A percentile compares a stretch with the other conserved stretches of the same genome.
Evolutionary conservation across 768 basidiomycete species (phyloP).

Genomic region (Neoboletus brunneissimus): DNA sequence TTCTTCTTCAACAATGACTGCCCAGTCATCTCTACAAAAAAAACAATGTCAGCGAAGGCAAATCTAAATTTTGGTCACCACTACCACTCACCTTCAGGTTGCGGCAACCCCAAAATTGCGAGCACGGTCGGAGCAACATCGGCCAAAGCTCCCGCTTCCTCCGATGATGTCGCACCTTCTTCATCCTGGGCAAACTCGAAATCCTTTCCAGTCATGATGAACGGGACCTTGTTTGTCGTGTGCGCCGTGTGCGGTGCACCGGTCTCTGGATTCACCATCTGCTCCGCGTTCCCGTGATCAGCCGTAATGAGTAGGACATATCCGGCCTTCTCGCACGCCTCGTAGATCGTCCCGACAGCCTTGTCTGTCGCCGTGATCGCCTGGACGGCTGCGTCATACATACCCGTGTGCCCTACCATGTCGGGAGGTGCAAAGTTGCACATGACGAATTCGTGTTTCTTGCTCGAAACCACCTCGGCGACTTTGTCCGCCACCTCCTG

Average conservation of each 20-base stretch:
- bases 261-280: constrained; percentile 83
- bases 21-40: constrained; percentile 29
- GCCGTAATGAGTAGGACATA: constrained; percentile 88
- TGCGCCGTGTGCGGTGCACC: constrained; percentile 91
- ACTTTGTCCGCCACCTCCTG: constrained; percentile 89
- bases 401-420: constrained; percentile 95
- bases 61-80: not conserved
- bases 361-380: constrained; percentile 87
- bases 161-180: constrained; percentile 43
- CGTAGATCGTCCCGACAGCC: constrained; percentile 84
- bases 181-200: constrained; percentile 52
- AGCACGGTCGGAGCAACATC: constrained; percentile 91
- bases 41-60: not conserved
- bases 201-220: constrained; percentile 76
- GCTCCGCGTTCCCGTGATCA: constrained; percentile 95
- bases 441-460: constrained; percentile 87
- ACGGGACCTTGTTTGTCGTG: constrained; percentile 83
- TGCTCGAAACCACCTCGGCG: constrained; percentile 72
- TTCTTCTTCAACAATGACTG: constrained; percentile 28
- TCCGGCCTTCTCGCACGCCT: constrained; percentile 80
- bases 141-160: constrained; percentile 74
- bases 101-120: constrained; percentile 67
- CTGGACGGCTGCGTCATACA: constrained; percentile 86
- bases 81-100: constrained; percentile 58
- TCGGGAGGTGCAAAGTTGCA: constrained; percentile 98